Percentiles rank a stretch among this genome's conserved stretches.
Conservation (phyloP, 495 filamentous ascomycete species). For the Aspergillus olivimuriae region DNA sequence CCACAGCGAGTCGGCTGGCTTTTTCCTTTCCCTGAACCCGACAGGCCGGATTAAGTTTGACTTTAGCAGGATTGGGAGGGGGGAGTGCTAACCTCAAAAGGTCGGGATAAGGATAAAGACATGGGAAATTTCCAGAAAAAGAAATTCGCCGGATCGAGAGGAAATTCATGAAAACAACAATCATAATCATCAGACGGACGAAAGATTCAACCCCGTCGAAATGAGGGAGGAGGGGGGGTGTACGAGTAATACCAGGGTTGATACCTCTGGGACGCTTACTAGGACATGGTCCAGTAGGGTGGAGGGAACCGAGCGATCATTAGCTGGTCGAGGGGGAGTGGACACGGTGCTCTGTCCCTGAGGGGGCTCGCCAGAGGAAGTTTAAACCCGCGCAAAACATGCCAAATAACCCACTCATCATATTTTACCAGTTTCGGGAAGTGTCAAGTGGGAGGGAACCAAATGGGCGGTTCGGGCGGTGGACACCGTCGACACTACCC, state of each 20-base stretch:
- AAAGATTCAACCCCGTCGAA: background rate
- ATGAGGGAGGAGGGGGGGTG: background rate
- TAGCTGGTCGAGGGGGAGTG: no score
- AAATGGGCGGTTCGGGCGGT: conserved; percentile 14
- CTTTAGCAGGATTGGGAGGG: conserved; percentile 24
- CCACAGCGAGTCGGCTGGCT: conserved; percentile 5
- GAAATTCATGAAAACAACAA: no score
- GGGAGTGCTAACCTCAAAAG: background rate
- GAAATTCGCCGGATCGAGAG: no score
- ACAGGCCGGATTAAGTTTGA: conserved; percentile 42
- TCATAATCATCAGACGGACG: no score
- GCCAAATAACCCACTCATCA: no score
- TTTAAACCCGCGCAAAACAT: no score
- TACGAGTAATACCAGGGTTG: background rate
- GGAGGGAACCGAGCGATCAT: no score
- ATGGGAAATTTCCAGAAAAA: no score
- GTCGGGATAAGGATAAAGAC: conserved; percentile 1
- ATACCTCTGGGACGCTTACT: background rate
- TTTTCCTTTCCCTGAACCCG: conserved; percentile 26
- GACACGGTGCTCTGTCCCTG: no score
- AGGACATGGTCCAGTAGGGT: background rate
- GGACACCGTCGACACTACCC: background rate
- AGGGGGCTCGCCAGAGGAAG: no score
- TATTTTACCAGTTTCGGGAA: conserved; percentile 2
- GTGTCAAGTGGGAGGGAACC: conserved; percentile 10